Evolutionary conservation across 192 early-diverging fungal species (phyloP).

Genomic region (Backusella tuberculispora): DNA sequence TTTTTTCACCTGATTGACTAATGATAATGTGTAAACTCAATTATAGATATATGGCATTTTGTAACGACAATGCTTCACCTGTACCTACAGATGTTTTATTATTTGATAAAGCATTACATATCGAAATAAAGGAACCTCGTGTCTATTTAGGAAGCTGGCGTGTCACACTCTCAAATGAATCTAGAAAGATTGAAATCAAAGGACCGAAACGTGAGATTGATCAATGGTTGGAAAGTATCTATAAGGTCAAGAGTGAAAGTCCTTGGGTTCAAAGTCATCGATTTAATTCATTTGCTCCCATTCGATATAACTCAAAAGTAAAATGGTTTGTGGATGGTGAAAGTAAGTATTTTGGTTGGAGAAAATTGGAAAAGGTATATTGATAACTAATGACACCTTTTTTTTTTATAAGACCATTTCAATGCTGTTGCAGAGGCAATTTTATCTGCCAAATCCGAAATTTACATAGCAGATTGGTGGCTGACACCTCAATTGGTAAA

Average conservation of each 20-base stretch:
- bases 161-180: slow-evolving; percentile 59
- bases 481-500: slow-evolving; percentile 73
- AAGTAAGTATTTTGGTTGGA: neutral
- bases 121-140: slow-evolving; percentile 31
- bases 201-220: slow-evolving; percentile 63
- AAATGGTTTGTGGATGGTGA: slow-evolving; percentile 75
- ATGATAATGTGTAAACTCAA: neutral
- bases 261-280: slow-evolving; percentile 69
- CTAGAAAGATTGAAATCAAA: slow-evolving; percentile 68
- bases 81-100: slow-evolving; percentile 53
- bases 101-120: slow-evolving; percentile 48
- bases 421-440: slow-evolving; percentile 72
- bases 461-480: slow-evolving; percentile 85
- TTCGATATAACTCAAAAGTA: slow-evolving; percentile 60
- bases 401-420: slow-evolving; percentile 64
- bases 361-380: neutral
- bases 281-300: slow-evolving; percentile 75
- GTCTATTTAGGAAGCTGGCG: slow-evolving; percentile 56
- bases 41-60: slow-evolving; percentile 50
- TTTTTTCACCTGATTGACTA: neutral
- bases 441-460: slow-evolving; percentile 65
- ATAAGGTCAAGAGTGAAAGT: slow-evolving; percentile 59
- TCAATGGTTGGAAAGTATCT: slow-evolving; percentile 65
- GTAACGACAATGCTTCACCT: slow-evolving; percentile 36
- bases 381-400: slow-evolving; percentile 27